Percentiles rank a stretch among this genome's conserved stretches.
These are phyloP conservation scores for Backusella tarrabulga DNA, from an alignment of 192 early-diverging fungal species.

Conservation along the genomic window DNA sequence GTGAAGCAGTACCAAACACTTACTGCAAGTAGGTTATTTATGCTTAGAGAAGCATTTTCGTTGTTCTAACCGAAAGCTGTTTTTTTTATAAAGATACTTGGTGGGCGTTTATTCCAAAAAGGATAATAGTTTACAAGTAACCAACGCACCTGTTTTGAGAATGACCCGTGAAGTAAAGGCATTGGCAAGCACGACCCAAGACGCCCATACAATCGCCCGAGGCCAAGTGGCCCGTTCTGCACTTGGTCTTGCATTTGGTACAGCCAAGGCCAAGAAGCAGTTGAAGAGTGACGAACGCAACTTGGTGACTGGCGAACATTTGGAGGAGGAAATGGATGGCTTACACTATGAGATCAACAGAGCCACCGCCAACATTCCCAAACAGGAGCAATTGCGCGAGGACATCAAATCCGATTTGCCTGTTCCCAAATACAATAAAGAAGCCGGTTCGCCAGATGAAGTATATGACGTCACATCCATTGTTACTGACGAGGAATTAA, in stretches of 20 bases:
- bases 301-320: conserved; percentile 69
- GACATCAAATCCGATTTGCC: conserved; percentile 56
- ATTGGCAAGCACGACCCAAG: conserved; percentile 32
- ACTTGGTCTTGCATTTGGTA: conserved; percentile 92
- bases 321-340: conserved; percentile 60
- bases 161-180: conserved; percentile 72
- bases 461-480: conserved; percentile 85
- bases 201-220: conserved; percentile 39
- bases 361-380: conserved; percentile 61
- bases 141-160: conserved; percentile 60
- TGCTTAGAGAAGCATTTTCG: neutral
- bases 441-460: conserved; percentile 62
- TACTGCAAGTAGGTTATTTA: conserved; percentile 42
- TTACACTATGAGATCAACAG: conserved; percentile 72
- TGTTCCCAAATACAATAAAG: conserved; percentile 73
- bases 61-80: neutral
- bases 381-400: conserved; percentile 50
- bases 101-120: conserved; percentile 78
- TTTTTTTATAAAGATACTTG: conserved; percentile 57
- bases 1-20: conserved; percentile 38
- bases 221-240: conserved; percentile 61
- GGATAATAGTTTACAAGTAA: conserved; percentile 56
- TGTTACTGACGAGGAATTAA: conserved; percentile 59
- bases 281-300: conserved; percentile 86
- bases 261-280: conserved; percentile 81